Evolutionary conservation across 2,329 filamentous ascomycete species (phyloP).

Genomic region (Trichophyton equinum): DNA sequence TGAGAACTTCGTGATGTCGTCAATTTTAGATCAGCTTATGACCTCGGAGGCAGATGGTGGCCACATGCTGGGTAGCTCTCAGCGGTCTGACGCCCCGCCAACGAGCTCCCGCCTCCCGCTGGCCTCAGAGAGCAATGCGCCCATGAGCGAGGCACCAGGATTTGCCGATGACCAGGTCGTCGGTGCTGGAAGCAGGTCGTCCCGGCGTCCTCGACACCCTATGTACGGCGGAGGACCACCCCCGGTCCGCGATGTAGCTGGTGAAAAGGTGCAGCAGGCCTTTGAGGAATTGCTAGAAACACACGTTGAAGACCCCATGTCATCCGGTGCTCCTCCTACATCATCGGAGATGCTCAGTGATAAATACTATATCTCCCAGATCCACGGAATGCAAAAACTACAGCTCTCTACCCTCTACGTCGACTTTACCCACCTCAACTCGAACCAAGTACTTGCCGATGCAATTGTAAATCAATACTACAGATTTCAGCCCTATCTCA

Average conservation of each 20-base stretch:
- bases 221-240: slow-evolving; percentile 41
- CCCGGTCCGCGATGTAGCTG: slow-evolving; percentile 47
- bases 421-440: slow-evolving; percentile 63
- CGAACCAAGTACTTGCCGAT: slow-evolving; percentile 67
- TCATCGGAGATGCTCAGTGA: slow-evolving; percentile 45
- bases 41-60: slow-evolving; percentile 5
- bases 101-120: slow-evolving; percentile 45
- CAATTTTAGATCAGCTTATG: slow-evolving; percentile 11
- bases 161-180: slow-evolving; percentile 52
- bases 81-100: slow-evolving; percentile 17
- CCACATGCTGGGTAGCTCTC: slow-evolving; percentile 1
- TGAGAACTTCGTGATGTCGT: slow-evolving; percentile 8
- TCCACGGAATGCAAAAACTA: slow-evolving; percentile 49
- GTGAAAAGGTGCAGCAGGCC: slow-evolving; percentile 48
- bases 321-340: slow-evolving; percentile 39
- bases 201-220: slow-evolving; percentile 38
- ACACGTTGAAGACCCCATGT: slow-evolving; percentile 45
- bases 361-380: slow-evolving; percentile 56
- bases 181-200: slow-evolving; percentile 39
- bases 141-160: slow-evolving; percentile 44
- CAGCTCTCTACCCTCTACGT: slow-evolving; percentile 54
- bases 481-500: slow-evolving; percentile 84
- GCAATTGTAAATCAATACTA: slow-evolving; percentile 88
- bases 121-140: slow-evolving; percentile 37
- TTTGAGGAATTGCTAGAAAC: slow-evolving; percentile 54